Evolutionary conservation across 1,284 basidiomycete genomes (phyloP), one percentile per base, ranked within the genome.

Genomic region (Mixia osmundae): DNA sequence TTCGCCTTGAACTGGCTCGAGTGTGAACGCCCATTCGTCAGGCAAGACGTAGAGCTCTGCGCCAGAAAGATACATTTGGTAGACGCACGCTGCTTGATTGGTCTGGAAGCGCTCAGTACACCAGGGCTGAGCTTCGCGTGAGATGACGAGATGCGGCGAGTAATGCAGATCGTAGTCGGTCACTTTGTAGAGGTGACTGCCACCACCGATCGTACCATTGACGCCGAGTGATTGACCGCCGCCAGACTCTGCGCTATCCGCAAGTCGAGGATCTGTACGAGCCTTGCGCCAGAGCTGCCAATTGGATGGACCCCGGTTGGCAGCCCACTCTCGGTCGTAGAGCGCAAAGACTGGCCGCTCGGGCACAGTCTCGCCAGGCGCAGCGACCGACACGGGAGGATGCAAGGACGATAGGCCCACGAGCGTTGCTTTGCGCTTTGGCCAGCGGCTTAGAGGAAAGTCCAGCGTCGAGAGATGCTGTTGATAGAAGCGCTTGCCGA

Each of bases 21-120:
- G 20, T 18, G 51, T 54, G 35, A 42, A 50, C 3, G 46, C 40
- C 51, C 51, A 54, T 16, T 46, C 50, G 27, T 50, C 49, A 2
- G 50, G 50, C 12, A 51, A 26, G n/a, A 54, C 50, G 47, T 47
- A 54, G 25, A 53, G 38, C 35, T 51, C 50, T 5, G 52, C 45
- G 3, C 52, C 52, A 2, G 42, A 34, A n/a, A 54, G 43, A 38
- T 51, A 54, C 49, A 52, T 51, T 39, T 54, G 50, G 40, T 53
- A 54, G 11, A 46, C 39, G 43, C 52, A 54, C 15, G 49, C 50
- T 11, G 50, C 50, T 10, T 49, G 39, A 26, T 47, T 47, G 24
- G 45, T 40, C 30, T 54, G 50, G 25, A 54, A 54, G 14, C 50
- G 39, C 37, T 54, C 52, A 4, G 51, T 50, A 38, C 52, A 54